Conservation (phyloP, 2,329 filamentous ascomycete genomes). For the Pestalotiopsis sp. region DNA sequence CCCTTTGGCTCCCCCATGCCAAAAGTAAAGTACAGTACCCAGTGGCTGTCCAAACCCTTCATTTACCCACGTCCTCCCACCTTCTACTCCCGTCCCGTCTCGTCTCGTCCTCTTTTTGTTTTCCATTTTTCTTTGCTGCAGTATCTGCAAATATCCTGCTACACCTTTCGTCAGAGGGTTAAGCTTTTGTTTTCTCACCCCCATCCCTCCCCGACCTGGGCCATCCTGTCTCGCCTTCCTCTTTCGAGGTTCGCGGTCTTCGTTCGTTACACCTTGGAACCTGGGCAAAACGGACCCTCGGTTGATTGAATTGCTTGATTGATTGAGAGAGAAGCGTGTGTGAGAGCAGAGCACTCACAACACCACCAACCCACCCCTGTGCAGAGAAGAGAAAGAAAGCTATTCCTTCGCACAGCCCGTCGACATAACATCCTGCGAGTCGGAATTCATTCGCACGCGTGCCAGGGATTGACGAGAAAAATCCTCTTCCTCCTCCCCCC, state of each 20-base stretch:
- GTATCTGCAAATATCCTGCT: slow-evolving; percentile 6
- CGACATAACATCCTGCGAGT: neutral
- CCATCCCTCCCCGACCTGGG: neutral
- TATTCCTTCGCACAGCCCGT: neutral
- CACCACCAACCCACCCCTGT: neutral
- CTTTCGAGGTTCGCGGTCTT: slow-evolving; percentile 5
- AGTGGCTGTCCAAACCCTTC: slow-evolving; percentile 3
- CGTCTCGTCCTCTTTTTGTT: neutral
- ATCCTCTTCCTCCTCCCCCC: neutral
- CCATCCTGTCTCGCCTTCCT: slow-evolving; percentile 10
- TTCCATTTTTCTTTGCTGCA: neutral
- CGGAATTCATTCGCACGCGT: neutral
- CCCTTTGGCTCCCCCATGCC: neutral
- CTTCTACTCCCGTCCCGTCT: slow-evolving; percentile 9
- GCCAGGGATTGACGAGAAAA: neutral
- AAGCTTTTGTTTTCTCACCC: neutral
- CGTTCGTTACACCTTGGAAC: slow-evolving; percentile 10
- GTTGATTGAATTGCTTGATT: too few relatives aligned
- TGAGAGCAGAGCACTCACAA: neutral
- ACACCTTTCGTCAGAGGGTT: slow-evolving; percentile 9
- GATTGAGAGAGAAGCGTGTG: too few relatives aligned
- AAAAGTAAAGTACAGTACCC: neutral
- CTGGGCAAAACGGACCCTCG: slow-evolving; percentile 5
- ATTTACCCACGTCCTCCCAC: slow-evolving; percentile 11
- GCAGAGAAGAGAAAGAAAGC: neutral